These are phyloP conservation scores for Sphaerulina vaccinii DNA, from an alignment of 2,329 filamentous ascomycete species.

Conservation along the genomic window DNA sequence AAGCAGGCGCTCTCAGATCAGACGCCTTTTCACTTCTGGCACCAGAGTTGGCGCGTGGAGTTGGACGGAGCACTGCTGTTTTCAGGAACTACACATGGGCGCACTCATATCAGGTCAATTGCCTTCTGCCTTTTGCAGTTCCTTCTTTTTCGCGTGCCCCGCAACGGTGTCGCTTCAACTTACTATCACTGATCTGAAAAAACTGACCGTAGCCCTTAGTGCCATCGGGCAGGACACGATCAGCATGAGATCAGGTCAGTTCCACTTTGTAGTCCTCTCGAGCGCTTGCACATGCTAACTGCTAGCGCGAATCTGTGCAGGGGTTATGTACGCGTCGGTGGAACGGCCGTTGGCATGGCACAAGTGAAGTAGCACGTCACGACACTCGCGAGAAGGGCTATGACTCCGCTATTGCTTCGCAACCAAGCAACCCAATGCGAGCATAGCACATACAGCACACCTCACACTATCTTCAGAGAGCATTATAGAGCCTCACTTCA, in stretches of 20 bases:
- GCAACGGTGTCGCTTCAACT: background rate
- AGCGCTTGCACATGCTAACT: too few species aligned
- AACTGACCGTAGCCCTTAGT: background rate
- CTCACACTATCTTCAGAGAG: background rate
- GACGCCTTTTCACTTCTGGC: conserved; percentile 13
- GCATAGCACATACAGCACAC: background rate
- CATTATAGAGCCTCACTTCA: too few species aligned
- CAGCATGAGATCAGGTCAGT: too few species aligned
- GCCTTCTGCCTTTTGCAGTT: background rate
- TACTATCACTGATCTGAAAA: background rate
- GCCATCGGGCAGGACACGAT: too few species aligned
- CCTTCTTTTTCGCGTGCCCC: background rate
- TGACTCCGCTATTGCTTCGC: background rate
- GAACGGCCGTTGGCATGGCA: too few species aligned
- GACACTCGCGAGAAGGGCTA: background rate
- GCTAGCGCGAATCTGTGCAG: too few species aligned
- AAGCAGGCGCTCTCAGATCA: conserved; percentile 20
- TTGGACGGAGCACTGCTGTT: conserved; percentile 19
- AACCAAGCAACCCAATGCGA: background rate
- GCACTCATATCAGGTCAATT: conserved; percentile 22
- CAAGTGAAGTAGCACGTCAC: too few species aligned
- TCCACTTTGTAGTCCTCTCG: too few species aligned
- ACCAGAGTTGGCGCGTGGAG: conserved; percentile 25
- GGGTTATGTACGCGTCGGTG: too few species aligned
- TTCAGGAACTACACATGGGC: conserved; percentile 23